These are phyloP conservation scores for Penicillium odoratum DNA, from an alignment of 495 filamentous ascomycete species.

Conservation along the genomic window DNA sequence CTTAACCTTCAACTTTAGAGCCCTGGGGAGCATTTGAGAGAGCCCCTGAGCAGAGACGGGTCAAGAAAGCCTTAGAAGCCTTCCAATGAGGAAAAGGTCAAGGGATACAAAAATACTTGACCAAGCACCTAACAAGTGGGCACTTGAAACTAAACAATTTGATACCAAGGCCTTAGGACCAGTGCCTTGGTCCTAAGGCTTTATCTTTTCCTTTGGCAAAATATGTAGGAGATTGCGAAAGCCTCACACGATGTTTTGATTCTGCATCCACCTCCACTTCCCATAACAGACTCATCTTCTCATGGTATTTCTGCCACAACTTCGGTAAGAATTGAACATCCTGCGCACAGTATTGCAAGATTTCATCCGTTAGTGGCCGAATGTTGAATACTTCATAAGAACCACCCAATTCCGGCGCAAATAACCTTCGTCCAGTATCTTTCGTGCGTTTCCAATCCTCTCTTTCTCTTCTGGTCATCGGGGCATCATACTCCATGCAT, in stretches of 20 bases:
- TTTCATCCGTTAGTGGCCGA: constrained; percentile 44
- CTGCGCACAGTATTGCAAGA: constrained; percentile 47
- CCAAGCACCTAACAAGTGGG: not conserved
- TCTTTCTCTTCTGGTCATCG: constrained; percentile 16
- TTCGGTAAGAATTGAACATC: constrained; percentile 47
- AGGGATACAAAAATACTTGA: too few relatives aligned
- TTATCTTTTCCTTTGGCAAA: not conserved
- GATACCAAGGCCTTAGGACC: not conserved
- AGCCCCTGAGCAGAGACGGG: too few relatives aligned
- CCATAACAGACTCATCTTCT: not conserved
- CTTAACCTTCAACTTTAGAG: too few relatives aligned
- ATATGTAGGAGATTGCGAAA: not conserved
- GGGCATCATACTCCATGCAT: constrained; percentile 45
- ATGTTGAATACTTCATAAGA: constrained; percentile 47
- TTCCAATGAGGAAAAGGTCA: too few relatives aligned
- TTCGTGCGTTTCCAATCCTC: constrained; percentile 41
- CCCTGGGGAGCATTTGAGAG: too few relatives aligned
- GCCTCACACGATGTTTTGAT: not conserved
- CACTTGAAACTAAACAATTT: too few relatives aligned
- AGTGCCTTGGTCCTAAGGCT: not conserved
- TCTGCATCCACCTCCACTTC: not conserved
- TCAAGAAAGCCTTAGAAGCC: too few relatives aligned
- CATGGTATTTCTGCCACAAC: not conserved
- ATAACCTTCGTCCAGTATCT: constrained; percentile 38
- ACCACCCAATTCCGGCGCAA: constrained; percentile 43